Evolutionary conservation across 2,329 filamentous ascomycete genomes (phyloP).

Genomic region (Sporothrix dimorphospora): DNA sequence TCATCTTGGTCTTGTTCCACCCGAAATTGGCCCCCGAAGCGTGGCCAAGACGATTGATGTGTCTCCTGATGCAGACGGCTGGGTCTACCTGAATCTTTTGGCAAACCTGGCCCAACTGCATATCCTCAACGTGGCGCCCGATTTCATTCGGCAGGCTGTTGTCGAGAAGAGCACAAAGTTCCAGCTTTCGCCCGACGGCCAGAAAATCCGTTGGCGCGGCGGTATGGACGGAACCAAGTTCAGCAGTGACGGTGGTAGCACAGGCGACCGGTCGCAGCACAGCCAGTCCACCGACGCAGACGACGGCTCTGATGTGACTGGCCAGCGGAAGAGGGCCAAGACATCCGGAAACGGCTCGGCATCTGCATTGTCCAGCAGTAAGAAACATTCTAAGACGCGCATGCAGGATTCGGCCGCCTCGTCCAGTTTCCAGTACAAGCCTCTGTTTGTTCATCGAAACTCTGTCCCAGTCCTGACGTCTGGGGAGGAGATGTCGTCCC

Average conservation of each 20-base stretch:
- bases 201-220: slow-evolving; percentile 79
- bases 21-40: slow-evolving; percentile 53
- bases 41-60: slow-evolving; percentile 50
- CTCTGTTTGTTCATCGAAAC: slow-evolving; percentile 59
- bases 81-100: slow-evolving; percentile 81
- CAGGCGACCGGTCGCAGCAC: slow-evolving; percentile 50
- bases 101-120: slow-evolving; percentile 83
- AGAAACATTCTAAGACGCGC: slow-evolving; percentile 47
- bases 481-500: slow-evolving; percentile 48
- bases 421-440: slow-evolving; percentile 65
- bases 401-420: slow-evolving; percentile 46
- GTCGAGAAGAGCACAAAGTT: slow-evolving; percentile 72
- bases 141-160: slow-evolving; percentile 75
- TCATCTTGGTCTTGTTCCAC: slow-evolving; percentile 69
- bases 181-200: slow-evolving; percentile 75
- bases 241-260: slow-evolving; percentile 65
- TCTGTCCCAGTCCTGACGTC: slow-evolving; percentile 52
- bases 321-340: slow-evolving; percentile 52
- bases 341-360: slow-evolving; percentile 43
- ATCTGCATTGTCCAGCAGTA: slow-evolving; percentile 43
- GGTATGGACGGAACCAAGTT: slow-evolving; percentile 66
- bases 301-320: slow-evolving; percentile 48
- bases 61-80: slow-evolving; percentile 68
- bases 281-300: slow-evolving; percentile 56
- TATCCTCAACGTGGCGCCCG: slow-evolving; percentile 78